Evolutionary conservation across 768 basidiomycete species (phyloP), one percentile per base, ranked within the genome.

Genomic region (Lactarius tabidus): DNA sequence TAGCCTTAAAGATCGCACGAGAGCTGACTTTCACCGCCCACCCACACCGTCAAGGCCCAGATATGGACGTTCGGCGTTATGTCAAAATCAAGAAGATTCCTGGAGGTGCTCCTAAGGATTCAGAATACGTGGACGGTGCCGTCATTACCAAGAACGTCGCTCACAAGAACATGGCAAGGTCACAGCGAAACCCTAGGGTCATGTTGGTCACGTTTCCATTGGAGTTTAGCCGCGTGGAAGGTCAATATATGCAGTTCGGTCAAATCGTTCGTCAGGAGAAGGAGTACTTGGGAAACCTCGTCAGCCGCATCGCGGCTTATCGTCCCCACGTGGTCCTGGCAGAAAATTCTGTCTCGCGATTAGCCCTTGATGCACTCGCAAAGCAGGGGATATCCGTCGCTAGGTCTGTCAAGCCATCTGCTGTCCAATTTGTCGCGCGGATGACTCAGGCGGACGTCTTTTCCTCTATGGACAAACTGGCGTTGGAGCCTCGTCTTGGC

Each of bases 81-180:
- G 94, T 98, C 55, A 98, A 98, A 78, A 95, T 98, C 76, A 98
- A 99, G 80, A 96, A 96, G 77, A 90, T 98, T 18, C 96, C 97
- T 0, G 97, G 97, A 28, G 97, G 97, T 5, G 80, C 84, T 41
- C 95, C 96, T 23, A 84, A 80, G 31, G 93, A 99, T 74, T 97
- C 94, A 6, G 97, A 99, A 78, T 98, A 95, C 73, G 93, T 99
- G 53, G 91, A 94, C 61, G 97, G 97, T 15, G 92, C 90, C 6
- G 94, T 98, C 63, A 97, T 98, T 71, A 95, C 96, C 20, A 98
- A 99, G 81, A 98, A 98, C 71, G 89, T 98, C 10, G 92, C 95
- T 2, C 95, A 98, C 76, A 98, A 98, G 76, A 85, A 87, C 69
- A 98, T 99, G 96, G 81, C 90, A 23, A 82, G 93, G 57, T 80